phyloP scores from a whole-genome alignment of 805 yeast genomes.

The Suhomyces emberorum region DNA sequence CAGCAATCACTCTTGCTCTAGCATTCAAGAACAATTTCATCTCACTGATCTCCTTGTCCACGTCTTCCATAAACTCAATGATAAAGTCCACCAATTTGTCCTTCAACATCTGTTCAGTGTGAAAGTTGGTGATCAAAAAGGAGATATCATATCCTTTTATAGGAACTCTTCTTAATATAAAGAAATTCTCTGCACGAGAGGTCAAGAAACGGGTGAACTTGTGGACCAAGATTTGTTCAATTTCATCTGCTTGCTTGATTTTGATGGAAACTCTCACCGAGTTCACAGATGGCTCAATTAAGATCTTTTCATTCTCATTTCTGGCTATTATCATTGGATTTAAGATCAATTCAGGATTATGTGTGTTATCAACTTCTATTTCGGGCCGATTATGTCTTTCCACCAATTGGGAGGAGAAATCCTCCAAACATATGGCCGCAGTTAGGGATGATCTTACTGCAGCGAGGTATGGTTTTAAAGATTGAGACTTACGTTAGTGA shows the following conservation, averaged over 20 bases:
- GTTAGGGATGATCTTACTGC: constrained; percentile 92
- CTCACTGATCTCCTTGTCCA: constrained; percentile 96
- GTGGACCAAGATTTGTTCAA: constrained; percentile 90
- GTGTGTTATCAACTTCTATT: constrained; percentile 73
- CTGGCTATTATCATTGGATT: constrained; percentile 89
- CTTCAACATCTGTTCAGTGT: constrained; percentile 93
- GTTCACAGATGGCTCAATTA: constrained; percentile 92
- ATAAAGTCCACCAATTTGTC: constrained; percentile 94
- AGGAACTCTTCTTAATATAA: constrained; percentile 87
- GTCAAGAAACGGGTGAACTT: constrained; percentile 92
- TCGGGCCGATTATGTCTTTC: constrained; percentile 98
- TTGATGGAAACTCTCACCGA: constrained; percentile 87
- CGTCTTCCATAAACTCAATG: constrained; percentile 98
- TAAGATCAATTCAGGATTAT: constrained; percentile 75
- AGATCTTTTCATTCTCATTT: constrained; percentile 87
- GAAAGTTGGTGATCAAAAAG: constrained; percentile 88
- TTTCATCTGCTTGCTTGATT: constrained; percentile 97
- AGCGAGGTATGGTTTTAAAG: constrained; percentile 88
- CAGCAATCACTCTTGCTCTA: constrained; percentile 96
- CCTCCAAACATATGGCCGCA: constrained; percentile 88
- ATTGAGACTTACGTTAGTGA: constrained; percentile 70
- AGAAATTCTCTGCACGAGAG: constrained; percentile 92
- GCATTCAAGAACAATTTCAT: constrained; percentile 97
- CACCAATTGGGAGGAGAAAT: constrained; percentile 90
- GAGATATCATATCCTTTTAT: constrained; percentile 90